Conservation (phyloP, 2,329 filamentous ascomycete genomes). For the Trichoderma aggressivum region DNA sequence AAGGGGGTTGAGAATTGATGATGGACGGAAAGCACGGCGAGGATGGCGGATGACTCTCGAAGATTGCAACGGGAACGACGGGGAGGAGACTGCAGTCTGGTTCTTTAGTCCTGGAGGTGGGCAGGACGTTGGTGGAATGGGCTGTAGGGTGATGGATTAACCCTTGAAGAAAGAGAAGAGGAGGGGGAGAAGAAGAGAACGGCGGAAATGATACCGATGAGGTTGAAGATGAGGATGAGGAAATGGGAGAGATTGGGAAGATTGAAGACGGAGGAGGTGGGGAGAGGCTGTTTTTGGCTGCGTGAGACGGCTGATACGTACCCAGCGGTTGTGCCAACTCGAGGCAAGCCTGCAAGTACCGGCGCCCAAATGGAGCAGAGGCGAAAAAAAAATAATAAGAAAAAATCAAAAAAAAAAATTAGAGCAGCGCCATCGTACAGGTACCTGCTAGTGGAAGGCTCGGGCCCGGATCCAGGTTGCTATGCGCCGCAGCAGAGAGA, state of each 20-base stretch:
- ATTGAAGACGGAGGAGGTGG: conserved; percentile 9
- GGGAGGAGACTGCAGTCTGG: neutral
- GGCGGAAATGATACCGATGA: conserved; percentile 13
- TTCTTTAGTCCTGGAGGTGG: neutral
- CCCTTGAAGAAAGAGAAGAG: conserved; percentile 3
- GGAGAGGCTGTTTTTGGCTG: conserved; percentile 18
- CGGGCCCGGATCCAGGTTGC: conserved; percentile 15
- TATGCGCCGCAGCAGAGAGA: conserved; percentile 2
- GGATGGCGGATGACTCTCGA: neutral
- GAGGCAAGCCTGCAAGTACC: conserved; percentile 12
- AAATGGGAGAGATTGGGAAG: conserved; percentile 14
- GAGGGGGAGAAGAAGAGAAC: neutral
- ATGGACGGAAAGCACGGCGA: conserved; percentile 9
- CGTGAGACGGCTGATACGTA: conserved; percentile 15
- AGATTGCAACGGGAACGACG: conserved; percentile 13
- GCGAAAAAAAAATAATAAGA: conserved; percentile 11
- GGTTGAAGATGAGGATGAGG: neutral
- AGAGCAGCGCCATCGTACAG: conserved; percentile 13
- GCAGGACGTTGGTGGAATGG: conserved; percentile 13
- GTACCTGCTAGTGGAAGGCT: conserved; percentile 19
- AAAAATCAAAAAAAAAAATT: neutral
- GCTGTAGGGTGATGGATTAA: conserved; percentile 3
- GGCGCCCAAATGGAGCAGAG: conserved; percentile 14
- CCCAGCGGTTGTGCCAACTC: neutral
- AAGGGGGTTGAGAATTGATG: neutral